Evolutionary conservation across 129 eudicot species (phyloP), one percentile per base, ranked within the genome.

Genomic region (Apium graveolens): DNA sequence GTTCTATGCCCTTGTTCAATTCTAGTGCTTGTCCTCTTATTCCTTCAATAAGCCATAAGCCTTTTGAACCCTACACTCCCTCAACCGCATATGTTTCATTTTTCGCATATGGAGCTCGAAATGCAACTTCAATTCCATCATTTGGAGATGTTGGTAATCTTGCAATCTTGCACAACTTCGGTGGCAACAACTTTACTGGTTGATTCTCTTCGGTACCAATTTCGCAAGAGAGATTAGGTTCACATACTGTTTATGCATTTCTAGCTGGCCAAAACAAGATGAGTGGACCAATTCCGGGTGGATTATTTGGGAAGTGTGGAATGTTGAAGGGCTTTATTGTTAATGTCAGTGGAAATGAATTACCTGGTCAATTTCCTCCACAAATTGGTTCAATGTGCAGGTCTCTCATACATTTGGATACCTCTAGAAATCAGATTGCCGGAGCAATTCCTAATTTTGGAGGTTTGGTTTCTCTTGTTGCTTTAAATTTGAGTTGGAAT

Each of bases 401-500:
- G 77, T 68, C 87, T 70, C 86, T 93, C 74, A 78, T 78, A 29
- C 80, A 83, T 38, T 69, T 89, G 75, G 93, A 88, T 79, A 82
- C 81, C n/a, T 90, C 93, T 17, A 41, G 78, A 12, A 90, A 90
- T 83, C 87, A 71, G 13, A 84, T 93, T 37, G 5, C 81, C 6
- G 98, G 93, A 31, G 26, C 78, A 18, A 76, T 92, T 72, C 97
- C 97, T 73, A 21, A 82, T 80, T 68, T 92, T 57, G 91, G 91
- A 11, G 87, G 78, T 75, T 48, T 86, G 85, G 78, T 75, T 51
- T 86, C 91, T 74, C 85, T 92, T n/a, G 63, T 85, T 80, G 78
- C 82, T 53, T 88, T 92, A 49, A 85, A 90, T 85, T 70, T 92
- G 84, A 92, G 97, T 66, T 38, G 85, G 83, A 92, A 90, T 75